Percentiles rank a stretch among this genome's conserved stretches.
Conservation (phyloP, 768 basidiomycete species). For the Lyophyllum decastes region DNA sequence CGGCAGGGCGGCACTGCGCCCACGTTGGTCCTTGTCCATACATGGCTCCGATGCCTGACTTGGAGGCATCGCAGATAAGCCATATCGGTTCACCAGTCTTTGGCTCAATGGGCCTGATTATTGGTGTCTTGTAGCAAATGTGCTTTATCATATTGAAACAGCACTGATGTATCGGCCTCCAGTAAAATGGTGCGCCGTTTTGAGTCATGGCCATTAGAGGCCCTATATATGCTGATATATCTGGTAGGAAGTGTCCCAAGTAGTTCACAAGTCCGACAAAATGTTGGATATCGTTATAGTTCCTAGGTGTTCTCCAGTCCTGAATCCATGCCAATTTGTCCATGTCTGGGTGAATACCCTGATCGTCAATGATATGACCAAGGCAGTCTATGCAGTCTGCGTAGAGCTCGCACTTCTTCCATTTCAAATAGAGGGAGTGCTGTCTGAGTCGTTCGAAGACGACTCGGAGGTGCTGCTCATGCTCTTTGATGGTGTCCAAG, state of each 20-base stretch:
- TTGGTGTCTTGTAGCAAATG: too few relatives aligned
- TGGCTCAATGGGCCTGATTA: neutral
- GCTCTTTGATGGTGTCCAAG: neutral
- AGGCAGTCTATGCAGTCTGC: neutral
- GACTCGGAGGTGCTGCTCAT: neutral
- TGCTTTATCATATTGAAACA: too few relatives aligned
- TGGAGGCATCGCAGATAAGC: neutral
- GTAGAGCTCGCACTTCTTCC: constrained; percentile 2
- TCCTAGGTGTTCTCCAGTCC: neutral
- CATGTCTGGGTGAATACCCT: neutral
- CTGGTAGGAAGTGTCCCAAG: neutral
- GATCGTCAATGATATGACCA: neutral
- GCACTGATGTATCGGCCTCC: too few relatives aligned
- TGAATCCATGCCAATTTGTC: neutral
- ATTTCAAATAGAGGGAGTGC: neutral
- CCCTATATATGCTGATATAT: neutral
- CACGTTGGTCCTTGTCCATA: too few relatives aligned
- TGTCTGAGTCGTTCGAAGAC: neutral
- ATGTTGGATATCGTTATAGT: neutral
- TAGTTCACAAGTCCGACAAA: neutral
- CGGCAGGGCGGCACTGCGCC: too few relatives aligned
- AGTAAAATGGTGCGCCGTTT: neutral
- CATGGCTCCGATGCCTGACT: neutral
- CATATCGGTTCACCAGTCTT: neutral
- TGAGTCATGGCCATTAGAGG: neutral